Conservation (phyloP, 108 stramenopile species). For the Skeletonema tropicum region DNA sequence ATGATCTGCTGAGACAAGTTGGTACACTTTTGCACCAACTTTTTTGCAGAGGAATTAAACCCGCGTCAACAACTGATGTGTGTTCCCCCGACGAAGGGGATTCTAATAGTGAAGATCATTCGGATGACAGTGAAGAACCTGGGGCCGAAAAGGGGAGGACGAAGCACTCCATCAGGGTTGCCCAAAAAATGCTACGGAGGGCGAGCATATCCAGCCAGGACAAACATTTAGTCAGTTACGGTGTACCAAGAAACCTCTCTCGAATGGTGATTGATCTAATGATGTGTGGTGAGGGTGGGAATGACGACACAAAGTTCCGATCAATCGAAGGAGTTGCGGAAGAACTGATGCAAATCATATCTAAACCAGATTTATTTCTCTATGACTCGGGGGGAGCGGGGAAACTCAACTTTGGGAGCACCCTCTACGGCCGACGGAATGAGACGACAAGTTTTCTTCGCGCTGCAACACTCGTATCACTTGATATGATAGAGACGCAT, state of each 20-base stretch:
- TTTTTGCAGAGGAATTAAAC: neutral
- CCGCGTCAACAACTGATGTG: neutral
- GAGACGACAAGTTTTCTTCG: neutral
- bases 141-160: neutral
- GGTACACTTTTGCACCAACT: neutral
- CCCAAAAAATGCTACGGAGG: neutral
- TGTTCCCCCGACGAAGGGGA: neutral
- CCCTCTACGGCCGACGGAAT: neutral
- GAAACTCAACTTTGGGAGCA: neutral
- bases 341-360: neutral
- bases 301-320: neutral
- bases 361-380: neutral
- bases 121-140: neutral
- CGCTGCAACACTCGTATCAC: neutral
- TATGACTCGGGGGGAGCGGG: neutral
- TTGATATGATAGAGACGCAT: neutral
- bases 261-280: constrained; percentile 3
- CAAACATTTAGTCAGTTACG: neutral
- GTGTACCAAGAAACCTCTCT: neutral
- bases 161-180: neutral
- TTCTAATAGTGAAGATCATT: neutral
- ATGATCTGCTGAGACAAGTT: neutral
- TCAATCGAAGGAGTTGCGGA: neutral
- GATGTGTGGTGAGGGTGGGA: neutral
- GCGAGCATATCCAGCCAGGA: neutral